Evolutionary conservation across 169 alveolate species (phyloP), one percentile per base, ranked within the genome.

Genomic region (Plasmodium ovale): DNA sequence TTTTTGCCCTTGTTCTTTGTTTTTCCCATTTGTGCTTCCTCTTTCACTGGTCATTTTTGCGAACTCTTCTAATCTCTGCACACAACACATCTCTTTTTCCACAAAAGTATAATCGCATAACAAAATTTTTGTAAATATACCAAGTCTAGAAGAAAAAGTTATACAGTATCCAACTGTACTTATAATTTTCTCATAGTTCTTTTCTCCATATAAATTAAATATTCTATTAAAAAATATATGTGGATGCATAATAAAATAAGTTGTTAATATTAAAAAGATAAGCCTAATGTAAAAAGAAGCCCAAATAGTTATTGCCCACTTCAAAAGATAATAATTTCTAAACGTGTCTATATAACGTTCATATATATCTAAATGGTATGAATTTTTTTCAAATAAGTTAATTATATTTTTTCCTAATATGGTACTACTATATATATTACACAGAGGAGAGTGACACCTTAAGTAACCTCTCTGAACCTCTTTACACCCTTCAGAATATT

Each of bases 381-480:
- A n/a, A 74, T 74, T 74, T 21, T 74, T 49, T 60, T 59, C 58
- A 31, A 60, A 91, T 21, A 92, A 69, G 31, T 92, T 49, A 29
- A 91, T 91, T 21, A 91, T 70, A 3, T 69, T 42, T 9, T 85
- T 88, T 16, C 94, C 94, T 62, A 87, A 79, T 25, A 91, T 47
- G 4, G 90, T 68, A 51, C 87, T 92, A 14, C 93, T 87, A 73
- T 87, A 91, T 29, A 87, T 91, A 37, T 88, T 87, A 54, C 93
- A 91, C 65, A 91, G 51, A 16, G 94, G 94, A 25, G 94, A 67
- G 21, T 67, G 91, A 35, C 87, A 88, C 9, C 88, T 58, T 72
- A 91, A 68, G 27, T 88, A 91, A 6, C 91, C 74, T 54, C 94
- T 85, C 69, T 91, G 94, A 5, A 92, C 92, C 65, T 91, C 94